Evolutionary conservation across 805 yeast genomes (phyloP), one percentile per base, ranked within the genome.

Genomic region (Myxozyma sirexii): DNA sequence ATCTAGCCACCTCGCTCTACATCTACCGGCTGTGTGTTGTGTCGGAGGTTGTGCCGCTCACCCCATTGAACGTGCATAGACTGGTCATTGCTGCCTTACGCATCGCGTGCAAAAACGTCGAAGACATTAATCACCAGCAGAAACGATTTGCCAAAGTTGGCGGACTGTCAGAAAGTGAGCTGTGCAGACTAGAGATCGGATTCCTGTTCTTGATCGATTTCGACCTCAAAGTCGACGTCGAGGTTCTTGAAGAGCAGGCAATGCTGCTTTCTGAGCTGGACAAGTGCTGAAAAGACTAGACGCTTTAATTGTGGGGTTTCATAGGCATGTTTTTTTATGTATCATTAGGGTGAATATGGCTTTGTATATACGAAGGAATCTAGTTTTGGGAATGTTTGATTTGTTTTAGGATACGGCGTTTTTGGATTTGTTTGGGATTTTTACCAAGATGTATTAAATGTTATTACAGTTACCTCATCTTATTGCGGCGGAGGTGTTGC

Each of bases 191-290:
- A 45, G 87, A 83, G 65, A 76, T 82, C 21, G 78, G 83, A 0
- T 72, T 83, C 41, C 69, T 84, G 57, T 80, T 79, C 64, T 67
- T 82, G 47, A 61, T 80, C 51, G 79, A 82, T 67, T 83, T 82
- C 68, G 78, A 80, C 49, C 70, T 84, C 57, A 77, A 76, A 45
- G 79, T 80, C 6, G 79, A 79, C 57, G 71, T 72, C 41, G 61
- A 59, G 1, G 54, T 68, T 3, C 70, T 80, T 35, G 70, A 71
- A 46, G 67, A 68, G 33, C 75, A 73, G 47, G 67, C 78, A 54
- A 63, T 60, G 4, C 46, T 67, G 15, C 63, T 68, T 46, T 15
- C 21, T 24, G 55, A 31, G 23, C 51, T 58, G 13, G 58, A 51
- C 31, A 43, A 44, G 52, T 50, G 42, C 13, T 35, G 12, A 46